Evolutionary conservation across 176 grass and related monocot genomes (phyloP), one percentile per base, ranked within the genome.

Genomic region (Puya raimondii): DNA sequence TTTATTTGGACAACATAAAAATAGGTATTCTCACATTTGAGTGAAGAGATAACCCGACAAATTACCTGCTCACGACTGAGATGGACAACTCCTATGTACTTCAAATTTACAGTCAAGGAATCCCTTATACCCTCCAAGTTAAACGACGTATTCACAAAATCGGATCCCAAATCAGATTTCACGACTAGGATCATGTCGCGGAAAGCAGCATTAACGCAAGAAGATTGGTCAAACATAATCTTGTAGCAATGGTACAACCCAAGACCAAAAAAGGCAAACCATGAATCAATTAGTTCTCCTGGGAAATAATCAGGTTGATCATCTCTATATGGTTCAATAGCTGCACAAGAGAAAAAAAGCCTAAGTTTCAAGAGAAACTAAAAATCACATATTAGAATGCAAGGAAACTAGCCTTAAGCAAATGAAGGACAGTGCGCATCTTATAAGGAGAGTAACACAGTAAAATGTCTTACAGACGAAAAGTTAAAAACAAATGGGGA

Each of bases 241-340:
- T 57, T 81, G 53, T 91, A 96, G 77, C 91, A 96, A 76, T 84
- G 27, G 26, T 91, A 91, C 27, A 85, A 23, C 21, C 91, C 87
- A 72, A 70, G 82, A 64, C 12, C 16, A 76, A 53, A 85, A 85
- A 96, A 91, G 0, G 76, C 72, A 11, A 54, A 73, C 91, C 91
- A 96, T 12, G 21, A 85, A 64, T 91, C 76, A 64, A 96, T 17
- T 67, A 96, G 52, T 52, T 83, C 81, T 23, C 80, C 87, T 10
- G 91, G 87, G 61, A 96, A 90, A 73, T 91, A 91, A 6, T 83
- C 73, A 70, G 81, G 76, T 12, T 96, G 84, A 20, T 79, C 79
- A 0, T 81, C 9, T 48, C 81, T 68, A 74, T 80, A 90, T 68
- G 64, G 64, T 13, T 85, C 87, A 48, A 72, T 58, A 79, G 68